Percentiles rank a stretch among this genome's conserved stretches.
Conservation (phyloP, 1,284 basidiomycete species). For the Ustilago tritici region DNA sequence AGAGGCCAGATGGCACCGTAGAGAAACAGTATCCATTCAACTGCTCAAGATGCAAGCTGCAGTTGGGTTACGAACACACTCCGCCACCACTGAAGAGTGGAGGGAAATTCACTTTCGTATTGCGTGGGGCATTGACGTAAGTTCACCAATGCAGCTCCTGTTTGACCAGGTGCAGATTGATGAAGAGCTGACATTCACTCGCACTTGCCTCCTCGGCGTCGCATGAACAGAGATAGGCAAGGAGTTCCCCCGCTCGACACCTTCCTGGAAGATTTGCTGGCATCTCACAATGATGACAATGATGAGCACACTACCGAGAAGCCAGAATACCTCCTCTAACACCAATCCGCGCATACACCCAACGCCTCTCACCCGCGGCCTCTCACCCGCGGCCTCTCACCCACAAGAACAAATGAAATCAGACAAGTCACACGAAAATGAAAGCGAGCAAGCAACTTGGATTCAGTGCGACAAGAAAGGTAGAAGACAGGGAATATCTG, state of each 20-base stretch:
- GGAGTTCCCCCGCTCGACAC: slow-evolving; percentile 48
- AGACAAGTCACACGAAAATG: background rate
- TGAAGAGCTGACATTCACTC: slow-evolving; percentile 13
- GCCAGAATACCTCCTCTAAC: background rate
- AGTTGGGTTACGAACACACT: slow-evolving; percentile 64
- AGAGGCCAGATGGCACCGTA: slow-evolving; percentile 45
- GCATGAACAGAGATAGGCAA: slow-evolving; percentile 39
- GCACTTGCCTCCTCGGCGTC: background rate
- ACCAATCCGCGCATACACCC: slow-evolving; percentile 11
- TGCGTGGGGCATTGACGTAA: slow-evolving; percentile 61
- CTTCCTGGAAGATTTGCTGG: slow-evolving; percentile 27
- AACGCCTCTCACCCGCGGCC: background rate
- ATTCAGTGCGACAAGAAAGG: background rate
- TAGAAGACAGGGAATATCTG: slow-evolving; percentile 15
- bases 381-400: background rate
- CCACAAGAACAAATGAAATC: background rate
- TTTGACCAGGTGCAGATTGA: background rate
- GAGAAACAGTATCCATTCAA: slow-evolving; percentile 63
- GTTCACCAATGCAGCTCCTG: slow-evolving; percentile 4
- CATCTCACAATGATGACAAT: background rate
- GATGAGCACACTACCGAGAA: background rate
- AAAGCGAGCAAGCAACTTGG: background rate
- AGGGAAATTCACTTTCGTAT: slow-evolving; percentile 60
- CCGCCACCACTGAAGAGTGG: slow-evolving; percentile 66
- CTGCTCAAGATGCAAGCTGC: slow-evolving; percentile 60